Evolutionary conservation across 768 basidiomycete species (phyloP), one percentile per base, ranked within the genome.

Genomic region (Tephrocybe sp.): DNA sequence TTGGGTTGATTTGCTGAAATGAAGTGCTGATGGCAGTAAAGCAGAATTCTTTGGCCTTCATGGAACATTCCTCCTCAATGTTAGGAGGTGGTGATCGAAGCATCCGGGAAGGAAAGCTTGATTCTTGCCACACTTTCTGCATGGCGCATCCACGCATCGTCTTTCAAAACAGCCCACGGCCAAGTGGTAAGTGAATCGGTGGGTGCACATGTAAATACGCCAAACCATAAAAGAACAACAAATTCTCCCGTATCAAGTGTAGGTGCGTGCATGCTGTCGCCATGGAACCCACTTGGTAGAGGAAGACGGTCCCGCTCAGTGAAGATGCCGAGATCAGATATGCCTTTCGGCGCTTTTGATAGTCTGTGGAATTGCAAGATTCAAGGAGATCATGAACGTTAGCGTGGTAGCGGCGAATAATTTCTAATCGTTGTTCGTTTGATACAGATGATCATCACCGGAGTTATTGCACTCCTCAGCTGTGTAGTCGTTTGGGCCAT

Each of bases 31-130:
- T 69, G 65, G 42, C 63, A 67, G 51, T 76, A 76, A 0, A 44
- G 17, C 53, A 76, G 71, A 54, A 76, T 47, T 76, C 72, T 24
- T 58, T 60, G 1, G 71, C 70, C 39, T 75, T 74, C 70, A 50
- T 68, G 71, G 3, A 52, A 57, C 6, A 74, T 65, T 33, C 73
- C 74, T 48, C 71, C 61, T 3, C 65, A 11, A 56, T 56, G 39
- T 69, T 66, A 2, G 59, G 63, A 17, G 66, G 67, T 12, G 64
- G 58, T 50, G 41, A 39, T 62, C 63, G 56, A 58, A 67, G 0
- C 65, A 73, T 1, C 65, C 63, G 5, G 70, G 70, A 4, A 73
- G 50, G 44, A 63, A 70, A 3, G 37, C 43, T 14, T 3, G 3
- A 51, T 45, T 3, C 8, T 18, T 2, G 34, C 48, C 12, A 59